Conservation (phyloP, 768 basidiomycete genomes). For the Russula vinacea region DNA sequence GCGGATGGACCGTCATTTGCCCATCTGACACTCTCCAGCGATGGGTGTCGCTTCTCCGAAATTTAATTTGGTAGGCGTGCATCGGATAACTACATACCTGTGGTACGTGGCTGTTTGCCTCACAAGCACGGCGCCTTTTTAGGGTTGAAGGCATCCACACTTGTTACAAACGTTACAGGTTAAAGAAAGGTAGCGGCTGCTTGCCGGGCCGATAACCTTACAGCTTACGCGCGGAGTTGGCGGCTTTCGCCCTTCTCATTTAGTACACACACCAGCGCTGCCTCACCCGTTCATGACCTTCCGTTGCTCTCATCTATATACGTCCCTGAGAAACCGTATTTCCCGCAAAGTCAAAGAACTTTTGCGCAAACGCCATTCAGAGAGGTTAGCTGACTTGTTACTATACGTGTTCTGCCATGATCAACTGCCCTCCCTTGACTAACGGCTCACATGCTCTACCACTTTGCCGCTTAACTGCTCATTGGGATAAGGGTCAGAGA, state of each 20-base stretch:
- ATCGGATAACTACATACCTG: conserved; percentile 1
- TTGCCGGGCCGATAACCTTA: neutral
- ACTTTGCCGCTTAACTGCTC: neutral
- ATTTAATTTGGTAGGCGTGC: neutral
- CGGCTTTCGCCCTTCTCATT: neutral
- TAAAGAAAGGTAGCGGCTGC: neutral
- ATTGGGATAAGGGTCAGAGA: neutral
- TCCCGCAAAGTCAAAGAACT: conserved; percentile 13
- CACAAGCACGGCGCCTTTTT: conserved; percentile 6
- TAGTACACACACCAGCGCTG: neutral
- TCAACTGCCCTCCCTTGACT: neutral
- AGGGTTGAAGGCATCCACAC: conserved; percentile 9
- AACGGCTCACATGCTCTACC: neutral
- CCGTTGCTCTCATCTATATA: conserved; percentile 11
- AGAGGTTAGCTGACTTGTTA: conserved; percentile 7
- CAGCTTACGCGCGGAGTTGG: too few relatives aligned
- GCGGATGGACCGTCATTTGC: neutral
- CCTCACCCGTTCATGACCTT: conserved; percentile 7
- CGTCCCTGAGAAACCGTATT: conserved; percentile 2
- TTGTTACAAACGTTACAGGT: neutral
- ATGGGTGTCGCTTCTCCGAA: neutral
- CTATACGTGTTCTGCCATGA: neutral
- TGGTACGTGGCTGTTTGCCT: neutral
- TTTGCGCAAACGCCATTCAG: neutral
- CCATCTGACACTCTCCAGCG: neutral